Base-by-base conservation (phyloP, 139 green algal genomes). In the Chlamydomonas schloesseri region DNA sequence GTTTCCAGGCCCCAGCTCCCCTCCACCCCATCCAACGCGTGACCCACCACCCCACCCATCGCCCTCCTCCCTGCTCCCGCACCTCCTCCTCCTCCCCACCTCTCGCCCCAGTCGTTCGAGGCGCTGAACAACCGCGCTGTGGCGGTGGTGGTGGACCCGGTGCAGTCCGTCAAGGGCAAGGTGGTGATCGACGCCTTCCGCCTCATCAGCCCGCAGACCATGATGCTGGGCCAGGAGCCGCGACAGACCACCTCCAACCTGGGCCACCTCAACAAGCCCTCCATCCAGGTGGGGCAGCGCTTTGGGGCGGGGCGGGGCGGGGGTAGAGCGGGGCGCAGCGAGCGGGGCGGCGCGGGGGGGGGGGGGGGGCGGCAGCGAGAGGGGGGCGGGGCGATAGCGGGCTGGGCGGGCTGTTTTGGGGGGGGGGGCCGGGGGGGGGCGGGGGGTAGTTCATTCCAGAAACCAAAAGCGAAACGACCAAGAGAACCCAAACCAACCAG, bases 171-270 rank as follows among this genome's bases (percentile, higher is more conserved):
- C 9, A 98, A 97, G 90, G 97, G 97, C 80, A 93, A 93, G 83
- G 89, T 99, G 26, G 97, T 99, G 13, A 99, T 99, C 55, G 96
- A 98, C 84, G 96, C 96, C 0, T 99, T 98, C 94, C 95, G 97
- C 8, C 93, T 99, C 53, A 99, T 99, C 93, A 98, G 94, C 84
- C 96, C 96, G 28, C 97, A 62, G 55, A 50, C 42, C 42, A 50
- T 50, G 42, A 50, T 99, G 98, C 92, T 99, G 73, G 97, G 97
- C 2, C 98, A 99, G 91, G 98, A 99, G 90, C 98, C 98, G 26
- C 91, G 97, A 13, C 98, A 99, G 91, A 99, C 98, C 24, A 99
- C 98, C 34, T 97, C 92, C 62, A 99, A 99, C 90, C 82, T 99
- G 58, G 98, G 98, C 0, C 97, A 99, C 77, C 94, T 99, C 2